A percentile compares a stretch with the other conserved stretches of the same genome.
These are phyloP conservation scores for Heritiera fomes DNA, from an alignment of 345 rosid genomes.

Conservation along the genomic window DNA sequence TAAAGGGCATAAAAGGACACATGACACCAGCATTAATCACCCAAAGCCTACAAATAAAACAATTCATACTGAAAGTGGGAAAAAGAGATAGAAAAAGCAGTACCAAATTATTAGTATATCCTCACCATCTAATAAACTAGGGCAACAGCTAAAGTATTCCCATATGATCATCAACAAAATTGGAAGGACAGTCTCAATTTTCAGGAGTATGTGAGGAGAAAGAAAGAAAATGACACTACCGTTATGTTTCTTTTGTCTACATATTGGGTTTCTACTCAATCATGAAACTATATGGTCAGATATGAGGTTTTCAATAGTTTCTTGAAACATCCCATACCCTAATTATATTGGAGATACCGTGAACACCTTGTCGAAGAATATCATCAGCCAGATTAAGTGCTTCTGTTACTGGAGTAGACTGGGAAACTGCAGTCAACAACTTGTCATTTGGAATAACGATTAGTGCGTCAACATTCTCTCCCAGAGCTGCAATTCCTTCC, in stretches of 20 bases:
- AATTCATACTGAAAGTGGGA: not conserved
- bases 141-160: not conserved
- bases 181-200: too few species aligned
- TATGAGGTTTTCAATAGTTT: constrained; percentile 5
- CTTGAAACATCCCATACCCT: constrained; percentile 46
- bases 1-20: not conserved
- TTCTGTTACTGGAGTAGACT: constrained; percentile 88
- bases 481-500: constrained; percentile 91
- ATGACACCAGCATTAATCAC: not conserved
- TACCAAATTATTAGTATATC: not conserved
- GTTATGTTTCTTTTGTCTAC: too few species aligned
- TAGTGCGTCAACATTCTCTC: constrained; percentile 93
- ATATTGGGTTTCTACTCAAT: not conserved
- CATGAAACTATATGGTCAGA: not conserved
- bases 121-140: not conserved
- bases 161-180: too few species aligned
- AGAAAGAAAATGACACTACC: too few species aligned
- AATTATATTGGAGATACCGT: constrained; percentile 95
- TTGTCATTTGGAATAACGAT: constrained; percentile 97
- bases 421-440: constrained; percentile 87
- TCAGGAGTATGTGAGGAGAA: too few species aligned
- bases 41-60: not conserved
- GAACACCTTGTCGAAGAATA: constrained; percentile 94
- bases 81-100: not conserved
- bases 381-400: constrained; percentile 98